Evolutionary conservation across 2,329 filamentous ascomycete genomes (phyloP), one percentile per base, ranked within the genome.

Genomic region (Neopestalotiopsis clavispora): DNA sequence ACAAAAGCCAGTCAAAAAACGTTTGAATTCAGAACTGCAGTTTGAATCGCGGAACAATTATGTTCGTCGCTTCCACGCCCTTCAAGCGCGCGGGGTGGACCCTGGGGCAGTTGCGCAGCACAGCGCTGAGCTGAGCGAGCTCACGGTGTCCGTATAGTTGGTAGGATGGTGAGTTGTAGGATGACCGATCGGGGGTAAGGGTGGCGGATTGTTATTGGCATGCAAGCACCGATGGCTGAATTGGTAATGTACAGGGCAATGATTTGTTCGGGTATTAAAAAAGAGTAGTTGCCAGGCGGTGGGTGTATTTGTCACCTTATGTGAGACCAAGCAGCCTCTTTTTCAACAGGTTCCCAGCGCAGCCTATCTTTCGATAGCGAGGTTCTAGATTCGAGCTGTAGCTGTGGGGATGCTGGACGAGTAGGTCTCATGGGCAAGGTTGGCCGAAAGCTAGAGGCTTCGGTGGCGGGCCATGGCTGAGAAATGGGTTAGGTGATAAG

Each of bases 351-450:
- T 65, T 28, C 49, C 20, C 62, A 65, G 52, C 40, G 30, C 23
- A 49, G n/a, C 62, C 62, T 65, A 30, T 52, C 42, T 23, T 40
- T 40, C 59, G 34, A 62, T 34, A 62, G 61, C 38, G 61, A 64
- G 61, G 40, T 64, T 52, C 61, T 64, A 64, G 61, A 64, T 64
- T 52, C 61, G 34, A 64, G 61, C 61, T 64, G n/a, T 20, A 14
- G 34, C 20, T 64, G 61, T 64, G 61, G 61, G 61, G 61, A 23
- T 64, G 57, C 32, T 34, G 61, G 61, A 20, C 61, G 38, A 30
- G 40, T 17, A 52, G 45, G n/a, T 34, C 38, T 45, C 17, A 64
- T 64, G 61, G 40, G 34, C 61, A 49, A 28, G 45, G 45, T n/a
- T 17, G 42, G 42, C 38, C 61, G 34, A 52, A 23, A 23, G 40